Conservation (phyloP, 1,284 basidiomycete species). For the Melampsora allii-populina region DNA sequence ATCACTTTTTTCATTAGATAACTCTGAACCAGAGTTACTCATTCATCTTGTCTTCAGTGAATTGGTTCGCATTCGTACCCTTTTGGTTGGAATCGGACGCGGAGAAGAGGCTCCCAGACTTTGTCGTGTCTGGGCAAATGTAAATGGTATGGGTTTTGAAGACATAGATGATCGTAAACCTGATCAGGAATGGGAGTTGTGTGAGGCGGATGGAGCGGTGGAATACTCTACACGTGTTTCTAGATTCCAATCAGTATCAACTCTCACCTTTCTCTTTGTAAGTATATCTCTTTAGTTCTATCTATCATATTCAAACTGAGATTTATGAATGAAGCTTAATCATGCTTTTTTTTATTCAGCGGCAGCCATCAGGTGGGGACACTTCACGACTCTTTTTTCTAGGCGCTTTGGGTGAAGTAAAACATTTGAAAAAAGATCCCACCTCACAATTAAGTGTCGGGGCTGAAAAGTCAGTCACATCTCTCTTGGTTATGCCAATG, state of each 20-base stretch:
- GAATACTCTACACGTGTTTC: conserved; percentile 37
- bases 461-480: conserved; percentile 27
- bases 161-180: conserved; percentile 13
- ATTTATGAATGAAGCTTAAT: neutral
- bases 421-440: conserved; percentile 37
- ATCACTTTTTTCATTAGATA: conserved; percentile 13
- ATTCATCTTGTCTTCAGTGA: conserved; percentile 38
- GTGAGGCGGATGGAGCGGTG: conserved; percentile 20
- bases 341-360: neutral
- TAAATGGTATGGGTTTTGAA: conserved; percentile 27
- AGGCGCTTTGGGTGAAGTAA: conserved; percentile 38
- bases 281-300: neutral
- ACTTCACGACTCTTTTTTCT: conserved; percentile 29
- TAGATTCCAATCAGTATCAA: conserved; percentile 41
- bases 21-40: conserved; percentile 36
- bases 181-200: conserved; percentile 39
- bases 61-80: conserved; percentile 14
- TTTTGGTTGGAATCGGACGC: conserved; percentile 22
- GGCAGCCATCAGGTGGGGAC: conserved; percentile 29
- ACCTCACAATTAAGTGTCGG: conserved; percentile 40
- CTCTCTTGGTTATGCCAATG: neutral
- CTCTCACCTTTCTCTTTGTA: conserved; percentile 38
- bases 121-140: conserved; percentile 27
- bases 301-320: neutral
- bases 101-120: conserved; percentile 20